Base-by-base conservation (phyloP, 2,329 filamentous ascomycete species). In the Ophiocordyceps camponoti-saundersi region DNA sequence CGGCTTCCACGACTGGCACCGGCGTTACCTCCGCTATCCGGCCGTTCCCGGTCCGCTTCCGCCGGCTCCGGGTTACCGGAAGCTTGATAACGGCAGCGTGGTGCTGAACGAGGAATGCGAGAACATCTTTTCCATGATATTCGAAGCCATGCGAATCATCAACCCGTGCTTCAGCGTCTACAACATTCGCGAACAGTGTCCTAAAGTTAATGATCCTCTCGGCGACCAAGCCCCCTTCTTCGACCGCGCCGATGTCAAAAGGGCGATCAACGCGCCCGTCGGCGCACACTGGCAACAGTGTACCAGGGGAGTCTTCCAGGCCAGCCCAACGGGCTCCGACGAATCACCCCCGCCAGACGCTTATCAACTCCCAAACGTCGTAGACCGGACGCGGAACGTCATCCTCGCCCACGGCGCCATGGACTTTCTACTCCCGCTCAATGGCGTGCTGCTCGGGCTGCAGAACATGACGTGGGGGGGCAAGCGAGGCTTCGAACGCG, bases 151-250 rank as follows among this genome's bases (percentile, higher is more conserved):
- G 8, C 51, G 67, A 5, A 56, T 65, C 1, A 61, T 76, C 32
- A 92, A 92, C 63, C 85, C 85, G 0, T 92, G 86, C 66, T 93
- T 83, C 63, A 78, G 87, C 59, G 66, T 85, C 12, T 92, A 90
- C 63, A 75, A 83, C 45, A 73, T 90, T 15, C 75, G 75, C 2
- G 79, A 77, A 4, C 82, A 79, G 13, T 92, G 85, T 58, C 85
- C 85, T 0, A 53, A 79, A 3, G 66, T 75, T 2, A 85, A 77
- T 71, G 79, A 87, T 48, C 75, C 82, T 0, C 67, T 89, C 3
- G 77, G 77, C 16, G 81, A 82, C 61, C 79, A 82, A 0, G 79
- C 80, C n/a, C 70, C 87, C 46, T 83, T 86, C 67, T 85, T 86
- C 62, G 76, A 86, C 64, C 77, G 81, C 13, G 65, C 67, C 2